phyloP scores from a whole-genome alignment of 441 rosid species.

The Syzygium malaccense region DNA sequence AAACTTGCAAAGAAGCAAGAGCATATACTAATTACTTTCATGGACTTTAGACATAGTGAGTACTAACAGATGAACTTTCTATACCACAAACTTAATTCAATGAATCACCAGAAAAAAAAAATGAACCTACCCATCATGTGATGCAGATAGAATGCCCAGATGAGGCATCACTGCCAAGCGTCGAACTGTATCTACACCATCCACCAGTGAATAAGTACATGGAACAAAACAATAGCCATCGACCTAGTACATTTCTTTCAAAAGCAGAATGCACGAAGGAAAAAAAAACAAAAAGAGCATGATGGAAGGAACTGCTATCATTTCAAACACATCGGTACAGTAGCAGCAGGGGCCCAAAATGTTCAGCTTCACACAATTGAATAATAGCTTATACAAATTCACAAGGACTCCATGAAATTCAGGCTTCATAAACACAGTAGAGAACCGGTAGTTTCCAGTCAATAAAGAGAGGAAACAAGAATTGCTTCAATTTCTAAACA shows the following conservation, averaged over 20 bases:
- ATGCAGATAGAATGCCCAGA: slow-evolving; percentile 85
- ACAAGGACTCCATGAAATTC: background rate
- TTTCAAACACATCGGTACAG: background rate
- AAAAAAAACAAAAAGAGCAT: background rate
- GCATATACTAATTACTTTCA: background rate
- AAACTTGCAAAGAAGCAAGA: background rate
- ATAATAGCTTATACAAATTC: background rate
- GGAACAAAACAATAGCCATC: background rate
- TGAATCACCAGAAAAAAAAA: background rate
- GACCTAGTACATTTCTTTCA: background rate
- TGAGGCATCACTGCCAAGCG: slow-evolving; percentile 86
- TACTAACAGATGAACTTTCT: background rate
- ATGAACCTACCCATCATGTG: slow-evolving; percentile 89
- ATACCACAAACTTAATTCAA: background rate
- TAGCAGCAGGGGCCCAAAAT: background rate
- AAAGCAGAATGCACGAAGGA: background rate
- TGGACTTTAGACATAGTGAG: background rate
- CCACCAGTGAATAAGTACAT: slow-evolving; percentile 1
- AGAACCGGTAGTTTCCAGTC: background rate
- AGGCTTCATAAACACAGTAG: background rate
- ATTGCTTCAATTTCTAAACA: background rate
- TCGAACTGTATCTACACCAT: slow-evolving; percentile 84
- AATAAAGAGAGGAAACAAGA: background rate
- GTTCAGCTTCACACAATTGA: background rate
- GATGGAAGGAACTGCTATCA: background rate